phyloP scores from a whole-genome alignment of 495 filamentous ascomycete species.

The Bathelium albidoporum region DNA sequence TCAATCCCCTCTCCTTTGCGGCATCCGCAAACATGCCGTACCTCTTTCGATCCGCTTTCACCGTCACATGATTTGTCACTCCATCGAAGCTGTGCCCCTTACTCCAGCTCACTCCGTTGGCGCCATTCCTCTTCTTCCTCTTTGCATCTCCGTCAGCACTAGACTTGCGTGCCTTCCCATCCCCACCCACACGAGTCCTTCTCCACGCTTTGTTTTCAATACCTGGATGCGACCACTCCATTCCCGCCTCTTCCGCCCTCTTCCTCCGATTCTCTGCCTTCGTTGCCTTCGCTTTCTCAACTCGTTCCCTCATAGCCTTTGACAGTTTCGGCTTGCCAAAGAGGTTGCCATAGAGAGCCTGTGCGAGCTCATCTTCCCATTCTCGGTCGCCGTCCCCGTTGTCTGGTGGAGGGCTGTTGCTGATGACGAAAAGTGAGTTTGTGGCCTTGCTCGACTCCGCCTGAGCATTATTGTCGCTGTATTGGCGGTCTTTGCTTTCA shows the following conservation, averaged over 20 bases:
- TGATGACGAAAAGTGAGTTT: neutral
- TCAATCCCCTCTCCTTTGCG: neutral
- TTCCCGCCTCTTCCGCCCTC: neutral
- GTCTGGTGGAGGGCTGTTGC: neutral
- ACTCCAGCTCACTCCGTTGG: neutral
- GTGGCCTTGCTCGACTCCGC: neutral
- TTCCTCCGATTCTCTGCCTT: neutral
- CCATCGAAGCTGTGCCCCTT: neutral
- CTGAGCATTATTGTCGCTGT: neutral
- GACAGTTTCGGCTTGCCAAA: neutral
- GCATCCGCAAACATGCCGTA: neutral
- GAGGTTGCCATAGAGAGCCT: neutral
- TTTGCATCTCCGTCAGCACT: neutral
- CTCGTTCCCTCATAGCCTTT: neutral
- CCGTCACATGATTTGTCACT: neutral
- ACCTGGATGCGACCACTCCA: neutral
- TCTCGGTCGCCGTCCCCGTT: neutral
- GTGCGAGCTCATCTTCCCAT: neutral
- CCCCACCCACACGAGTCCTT: neutral
- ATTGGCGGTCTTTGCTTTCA: neutral
- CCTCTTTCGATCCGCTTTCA: neutral
- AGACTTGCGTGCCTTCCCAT: neutral
- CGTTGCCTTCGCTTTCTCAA: neutral
- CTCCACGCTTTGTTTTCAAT: neutral
- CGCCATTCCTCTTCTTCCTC: neutral